Conservation (phyloP, 2,329 filamentous ascomycete genomes). For the Cyphellophora europaea region DNA sequence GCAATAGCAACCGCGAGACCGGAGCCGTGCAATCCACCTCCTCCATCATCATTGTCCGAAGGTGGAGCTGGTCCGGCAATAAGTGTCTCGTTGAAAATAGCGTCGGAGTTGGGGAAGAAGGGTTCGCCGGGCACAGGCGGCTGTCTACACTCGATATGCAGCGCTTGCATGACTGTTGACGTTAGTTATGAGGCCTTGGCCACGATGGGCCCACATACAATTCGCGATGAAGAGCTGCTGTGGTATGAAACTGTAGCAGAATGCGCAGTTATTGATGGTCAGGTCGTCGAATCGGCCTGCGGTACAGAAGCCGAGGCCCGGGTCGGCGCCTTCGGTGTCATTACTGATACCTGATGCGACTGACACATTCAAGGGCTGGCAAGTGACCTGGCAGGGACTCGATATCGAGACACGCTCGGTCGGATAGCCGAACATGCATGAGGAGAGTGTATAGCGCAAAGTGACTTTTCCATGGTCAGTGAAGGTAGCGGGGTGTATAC, state of each 20-base stretch:
- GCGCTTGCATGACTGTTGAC: constrained; percentile 31
- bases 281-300: constrained; percentile 29
- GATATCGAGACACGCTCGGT: constrained; percentile 26
- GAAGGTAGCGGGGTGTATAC: constrained; percentile 1
- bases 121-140: constrained; percentile 23
- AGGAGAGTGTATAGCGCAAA: constrained; percentile 33
- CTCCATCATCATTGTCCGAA: constrained; percentile 6
- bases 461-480: constrained; percentile 27
- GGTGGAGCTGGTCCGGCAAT: constrained; percentile 25
- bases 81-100: constrained; percentile 31
- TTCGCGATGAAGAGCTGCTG: constrained; percentile 33
- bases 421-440: constrained; percentile 34
- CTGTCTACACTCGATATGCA: constrained; percentile 36
- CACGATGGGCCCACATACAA: constrained; percentile 25
- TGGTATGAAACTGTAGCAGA: constrained; percentile 33
- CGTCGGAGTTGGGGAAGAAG: constrained; percentile 29
- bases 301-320: constrained; percentile 29
- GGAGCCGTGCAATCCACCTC: constrained; percentile 13
- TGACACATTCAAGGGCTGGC: constrained; percentile 22
- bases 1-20: constrained; percentile 32
- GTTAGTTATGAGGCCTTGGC: neutral
- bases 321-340: constrained; percentile 20
- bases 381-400: constrained; percentile 35
- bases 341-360: constrained; percentile 23
- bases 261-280: constrained; percentile 30